These are phyloP conservation scores for Penicillium vulpinum DNA, from an alignment of 2,329 filamentous ascomycete genomes.

Conservation along the genomic window DNA sequence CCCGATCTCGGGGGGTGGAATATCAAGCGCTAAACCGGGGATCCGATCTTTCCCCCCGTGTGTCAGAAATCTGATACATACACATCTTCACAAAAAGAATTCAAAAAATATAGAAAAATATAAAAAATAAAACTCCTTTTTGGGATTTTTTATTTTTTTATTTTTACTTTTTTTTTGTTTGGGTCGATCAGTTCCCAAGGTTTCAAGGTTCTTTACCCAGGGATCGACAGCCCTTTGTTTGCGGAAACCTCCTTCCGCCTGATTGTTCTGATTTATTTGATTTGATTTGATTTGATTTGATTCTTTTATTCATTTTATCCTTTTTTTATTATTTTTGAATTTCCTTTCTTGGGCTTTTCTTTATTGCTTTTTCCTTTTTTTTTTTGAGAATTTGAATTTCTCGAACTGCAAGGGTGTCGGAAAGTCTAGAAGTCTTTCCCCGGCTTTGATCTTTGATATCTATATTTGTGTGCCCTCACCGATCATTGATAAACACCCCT, in stretches of 20 bases:
- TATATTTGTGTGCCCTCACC: constrained; percentile 11
- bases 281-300: not conserved
- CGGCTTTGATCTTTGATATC: constrained; percentile 23
- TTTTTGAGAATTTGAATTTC: constrained; percentile 6
- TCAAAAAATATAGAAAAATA: not conserved
- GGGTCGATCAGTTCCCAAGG: not conserved
- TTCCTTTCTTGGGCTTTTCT: not conserved
- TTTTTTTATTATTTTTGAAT: constrained; percentile 3
- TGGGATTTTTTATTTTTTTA: constrained; percentile 1
- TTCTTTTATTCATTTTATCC: not conserved
- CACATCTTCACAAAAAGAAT: too few species aligned
- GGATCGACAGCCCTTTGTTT: constrained; percentile 1
- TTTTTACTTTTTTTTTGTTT: constrained; percentile 6
- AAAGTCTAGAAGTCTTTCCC: constrained; percentile 30
- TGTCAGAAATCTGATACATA: not conserved
- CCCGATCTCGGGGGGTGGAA: too few species aligned
- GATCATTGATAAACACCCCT: constrained; percentile 22
- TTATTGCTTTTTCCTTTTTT: not conserved
- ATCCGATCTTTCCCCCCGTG: constrained; percentile 4
- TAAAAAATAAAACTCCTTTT: not conserved
- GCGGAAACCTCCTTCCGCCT: constrained; percentile 7
- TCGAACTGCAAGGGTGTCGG: constrained; percentile 27
- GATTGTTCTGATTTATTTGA: constrained; percentile 4
- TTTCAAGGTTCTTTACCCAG: not conserved
- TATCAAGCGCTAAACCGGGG: not conserved